Evolutionary conservation across 495 filamentous ascomycete genomes (phyloP).

Genomic region (Choiromyces venosus): DNA sequence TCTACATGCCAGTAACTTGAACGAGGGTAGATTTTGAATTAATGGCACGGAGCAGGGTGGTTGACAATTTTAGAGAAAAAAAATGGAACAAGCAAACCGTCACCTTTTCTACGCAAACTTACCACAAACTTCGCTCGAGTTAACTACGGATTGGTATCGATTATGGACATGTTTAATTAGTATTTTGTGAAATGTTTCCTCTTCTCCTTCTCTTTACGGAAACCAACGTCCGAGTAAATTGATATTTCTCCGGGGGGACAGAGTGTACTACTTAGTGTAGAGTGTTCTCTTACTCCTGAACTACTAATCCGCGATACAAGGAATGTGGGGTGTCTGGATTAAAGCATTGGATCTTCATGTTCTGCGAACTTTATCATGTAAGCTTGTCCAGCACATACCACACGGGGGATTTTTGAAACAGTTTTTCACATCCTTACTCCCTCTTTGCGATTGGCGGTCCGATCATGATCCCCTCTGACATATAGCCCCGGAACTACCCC

Average conservation of each 20-base stretch:
- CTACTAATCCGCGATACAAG: background rate
- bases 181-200: background rate
- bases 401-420: background rate
- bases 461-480: background rate
- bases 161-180: background rate
- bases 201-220: no score
- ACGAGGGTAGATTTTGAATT: background rate
- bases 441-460: background rate
- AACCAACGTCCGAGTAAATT: background rate
- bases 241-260: background rate
- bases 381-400: background rate
- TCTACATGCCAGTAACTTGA: no score
- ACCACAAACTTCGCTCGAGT: background rate
- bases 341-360: background rate
- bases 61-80: background rate
- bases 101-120: background rate
- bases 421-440: background rate
- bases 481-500: background rate
- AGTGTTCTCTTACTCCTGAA: background rate
- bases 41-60: background rate
- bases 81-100: background rate
- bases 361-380: background rate
- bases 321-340: background rate
- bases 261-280: background rate
- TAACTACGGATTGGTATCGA: background rate